Conservation (phyloP, 192 early-diverging fungal genomes). For the Coemansia sp. region DNA sequence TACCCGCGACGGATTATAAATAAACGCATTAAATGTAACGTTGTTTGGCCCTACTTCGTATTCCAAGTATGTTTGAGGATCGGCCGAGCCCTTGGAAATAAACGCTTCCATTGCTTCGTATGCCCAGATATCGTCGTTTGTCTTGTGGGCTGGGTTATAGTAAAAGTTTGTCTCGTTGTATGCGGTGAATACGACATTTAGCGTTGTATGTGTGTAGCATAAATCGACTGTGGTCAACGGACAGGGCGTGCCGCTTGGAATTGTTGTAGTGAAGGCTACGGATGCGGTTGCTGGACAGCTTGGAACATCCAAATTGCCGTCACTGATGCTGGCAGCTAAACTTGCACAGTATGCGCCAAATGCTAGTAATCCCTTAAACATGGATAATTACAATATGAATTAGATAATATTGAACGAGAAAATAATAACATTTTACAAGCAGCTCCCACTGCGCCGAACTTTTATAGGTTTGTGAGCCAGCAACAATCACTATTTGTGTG, state of each 20-base stretch:
- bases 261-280: slow-evolving; percentile 26
- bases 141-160: slow-evolving; percentile 38
- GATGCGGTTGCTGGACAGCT: slow-evolving; percentile 28
- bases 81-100: slow-evolving; percentile 41
- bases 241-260: slow-evolving; percentile 33
- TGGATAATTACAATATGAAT: background rate
- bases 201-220: slow-evolving; percentile 41
- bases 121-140: slow-evolving; percentile 52
- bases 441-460: too few relatives aligned
- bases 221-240: slow-evolving; percentile 38
- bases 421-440: too few relatives aligned
- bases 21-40: slow-evolving; percentile 50
- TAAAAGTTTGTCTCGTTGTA: slow-evolving; percentile 42
- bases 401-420: background rate
- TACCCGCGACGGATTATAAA: slow-evolving; percentile 46
- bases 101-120: slow-evolving; percentile 55
- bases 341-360: background rate
- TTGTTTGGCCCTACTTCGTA: slow-evolving; percentile 52
- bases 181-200: slow-evolving; percentile 44
- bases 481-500: too few relatives aligned
- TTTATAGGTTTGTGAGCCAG: too few relatives aligned
- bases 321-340: background rate
- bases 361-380: background rate
- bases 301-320: slow-evolving; percentile 18
- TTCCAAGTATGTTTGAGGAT: slow-evolving; percentile 52